These are phyloP conservation scores for Chrysanthemum makinoi DNA, from an alignment of 129 eudicot species.

Conservation along the genomic window DNA sequence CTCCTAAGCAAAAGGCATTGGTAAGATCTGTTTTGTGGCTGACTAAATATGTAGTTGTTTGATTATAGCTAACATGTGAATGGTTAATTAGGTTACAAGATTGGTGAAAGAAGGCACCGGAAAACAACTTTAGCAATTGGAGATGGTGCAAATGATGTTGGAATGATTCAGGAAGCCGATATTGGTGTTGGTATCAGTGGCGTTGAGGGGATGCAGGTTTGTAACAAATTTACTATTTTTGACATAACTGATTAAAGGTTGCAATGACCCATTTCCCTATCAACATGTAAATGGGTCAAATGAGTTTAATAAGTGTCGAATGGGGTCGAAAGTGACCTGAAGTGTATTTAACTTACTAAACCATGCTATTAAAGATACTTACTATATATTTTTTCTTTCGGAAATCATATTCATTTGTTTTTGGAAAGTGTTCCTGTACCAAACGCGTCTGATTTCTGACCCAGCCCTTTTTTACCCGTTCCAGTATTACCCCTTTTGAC, in stretches of 20 bases:
- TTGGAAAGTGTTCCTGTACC: no score
- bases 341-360: no score
- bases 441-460: neutral
- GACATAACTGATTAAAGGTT: conserved; percentile 40
- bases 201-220: conserved; percentile 97
- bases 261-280: neutral
- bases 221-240: no score
- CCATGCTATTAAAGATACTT: no score
- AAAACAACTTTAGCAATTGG: conserved; percentile 93
- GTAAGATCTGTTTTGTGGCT: conserved; percentile 33
- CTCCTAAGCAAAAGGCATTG: conserved; percentile 95
- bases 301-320: neutral
- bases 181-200: conserved; percentile 98
- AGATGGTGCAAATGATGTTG: conserved; percentile 98
- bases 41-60: neutral
- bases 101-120: conserved; percentile 91
- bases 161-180: conserved; percentile 98
- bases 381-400: no score
- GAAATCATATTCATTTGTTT: no score
- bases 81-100: conserved; percentile 72
- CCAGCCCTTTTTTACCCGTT: neutral
- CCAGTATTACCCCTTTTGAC: neutral
- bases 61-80: neutral
- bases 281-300: neutral
- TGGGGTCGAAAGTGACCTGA: neutral